Conservation (phyloP, 2,329 filamentous ascomycete species). For the Microsporum canis region DNA sequence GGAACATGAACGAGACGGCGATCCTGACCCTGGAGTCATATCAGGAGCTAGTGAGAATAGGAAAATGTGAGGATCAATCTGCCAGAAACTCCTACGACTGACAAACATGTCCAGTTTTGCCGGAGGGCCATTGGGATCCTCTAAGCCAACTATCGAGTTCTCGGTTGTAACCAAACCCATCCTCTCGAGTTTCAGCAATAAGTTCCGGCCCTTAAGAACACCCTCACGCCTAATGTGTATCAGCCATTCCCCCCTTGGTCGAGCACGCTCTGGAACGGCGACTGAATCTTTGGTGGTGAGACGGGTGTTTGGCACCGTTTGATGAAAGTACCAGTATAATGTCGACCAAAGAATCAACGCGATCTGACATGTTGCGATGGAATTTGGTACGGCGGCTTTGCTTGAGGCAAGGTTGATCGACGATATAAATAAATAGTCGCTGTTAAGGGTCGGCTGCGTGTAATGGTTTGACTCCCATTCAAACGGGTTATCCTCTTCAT, state of each 20-base stretch:
- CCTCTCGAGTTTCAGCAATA: conserved; percentile 81
- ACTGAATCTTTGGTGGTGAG: conserved; percentile 53
- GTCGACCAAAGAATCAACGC: conserved; percentile 96
- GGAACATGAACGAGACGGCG: neutral
- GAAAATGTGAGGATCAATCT: conserved; percentile 75
- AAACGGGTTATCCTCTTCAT: conserved; percentile 9
- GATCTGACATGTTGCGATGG: conserved; percentile 74
- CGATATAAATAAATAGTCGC: conserved; percentile 81
- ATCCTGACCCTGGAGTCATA: conserved; percentile 27
- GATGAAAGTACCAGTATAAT: conserved; percentile 96
- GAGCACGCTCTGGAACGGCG: conserved; percentile 55
- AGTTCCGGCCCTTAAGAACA: conserved; percentile 70
- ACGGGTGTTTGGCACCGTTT: conserved; percentile 57
- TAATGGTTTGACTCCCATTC: conserved; percentile 49
- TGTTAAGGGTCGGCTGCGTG: conserved; percentile 59
- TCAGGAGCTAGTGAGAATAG: conserved; percentile 69
- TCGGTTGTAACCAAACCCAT: conserved; percentile 76
- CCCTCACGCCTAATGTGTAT: conserved; percentile 77
- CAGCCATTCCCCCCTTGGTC: conserved; percentile 74
- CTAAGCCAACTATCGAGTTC: conserved; percentile 61
- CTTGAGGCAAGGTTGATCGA: conserved; percentile 76
- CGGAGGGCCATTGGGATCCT: conserved; percentile 45
- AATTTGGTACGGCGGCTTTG: conserved; percentile 65
- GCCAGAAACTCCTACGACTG: conserved; percentile 75
- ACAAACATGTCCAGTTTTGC: conserved; percentile 72